Evolutionary conservation across 169 alveolate species (phyloP), one percentile per base, ranked within the genome.

Genomic region (Plasmodium ovale): DNA sequence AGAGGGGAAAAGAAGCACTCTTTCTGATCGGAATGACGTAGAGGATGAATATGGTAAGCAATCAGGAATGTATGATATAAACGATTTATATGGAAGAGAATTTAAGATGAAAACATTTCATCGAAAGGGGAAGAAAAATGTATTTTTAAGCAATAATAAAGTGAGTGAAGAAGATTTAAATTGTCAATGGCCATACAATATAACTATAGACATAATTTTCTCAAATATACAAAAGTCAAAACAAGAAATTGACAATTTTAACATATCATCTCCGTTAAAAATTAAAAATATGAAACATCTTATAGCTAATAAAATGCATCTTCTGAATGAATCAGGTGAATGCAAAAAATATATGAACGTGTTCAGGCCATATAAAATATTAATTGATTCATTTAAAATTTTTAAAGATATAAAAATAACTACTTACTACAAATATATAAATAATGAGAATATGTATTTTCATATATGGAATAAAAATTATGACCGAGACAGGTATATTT

Each of bases 401-500:
- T 73, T 73, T 35, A 73, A 73, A 21, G 88, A 73, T 21, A 59
- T 73, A 21, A 59, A 19, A 2, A 59, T 73, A 25, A 58, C 72
- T 0, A 73, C 88, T 0, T 73, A 73, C 27, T 73, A 73, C 16
- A 73, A 73, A 0, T 73, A 73, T 19, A 73, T 73, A 21, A 73
- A 33, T 59, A 73, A 65, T 29, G 73, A 58, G 10, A 73, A 23
- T 59, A 29, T 73, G 47, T 73, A 73, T 39, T 9, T 27, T 10
- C 88, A 73, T n/a, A 73, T 73, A 25, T 73, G 88, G 88, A 73
- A 73, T 58, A 73, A 59, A 27, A 60, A 49, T 12, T 53, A 58
- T 65, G 72, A 73, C 23, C 33, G 51, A 31, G 88, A 73, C 9
- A 56, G 59, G 7, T 73, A 73, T 31, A 42, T 35, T 3, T 4